Evolutionary conservation across 768 basidiomycete species (phyloP).

Genomic region (Kwoniella heveanensis): DNA sequence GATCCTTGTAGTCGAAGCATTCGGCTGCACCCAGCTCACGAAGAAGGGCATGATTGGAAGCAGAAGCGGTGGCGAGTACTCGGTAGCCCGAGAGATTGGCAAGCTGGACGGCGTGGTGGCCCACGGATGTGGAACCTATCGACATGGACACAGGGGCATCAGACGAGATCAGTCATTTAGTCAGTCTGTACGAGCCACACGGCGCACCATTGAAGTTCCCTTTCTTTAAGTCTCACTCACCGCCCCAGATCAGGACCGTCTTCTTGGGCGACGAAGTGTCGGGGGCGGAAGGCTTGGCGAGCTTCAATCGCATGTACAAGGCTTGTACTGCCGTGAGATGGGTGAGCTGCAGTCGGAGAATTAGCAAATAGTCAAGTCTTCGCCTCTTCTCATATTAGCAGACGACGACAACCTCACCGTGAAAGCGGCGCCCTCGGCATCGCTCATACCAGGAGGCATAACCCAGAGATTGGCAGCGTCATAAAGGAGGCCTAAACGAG

Average conservation of each 20-base stretch:
- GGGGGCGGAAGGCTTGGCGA: not conserved
- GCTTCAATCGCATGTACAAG: not conserved
- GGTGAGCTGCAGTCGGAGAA: not conserved
- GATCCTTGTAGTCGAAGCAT: not conserved
- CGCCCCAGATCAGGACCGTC: not conserved
- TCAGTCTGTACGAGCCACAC: no score
- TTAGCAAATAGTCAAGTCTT: no score
- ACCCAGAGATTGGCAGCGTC: not conserved
- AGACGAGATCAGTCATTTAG: no score
- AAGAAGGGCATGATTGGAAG: not conserved
- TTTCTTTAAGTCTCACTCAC: not conserved
- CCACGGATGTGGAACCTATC: not conserved
- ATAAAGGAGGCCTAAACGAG: not conserved
- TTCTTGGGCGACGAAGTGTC: not conserved
- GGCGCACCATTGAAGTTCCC: no score
- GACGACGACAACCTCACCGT: no score
- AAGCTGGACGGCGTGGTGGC: not conserved
- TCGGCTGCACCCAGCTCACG: not conserved
- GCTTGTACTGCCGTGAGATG: not conserved
- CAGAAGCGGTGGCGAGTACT: not conserved
- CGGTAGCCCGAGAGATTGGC: not conserved
- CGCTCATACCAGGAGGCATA: not conserved
- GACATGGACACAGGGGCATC: no score
- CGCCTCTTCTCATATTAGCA: no score
- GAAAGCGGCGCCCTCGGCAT: not conserved